phyloP scores from a whole-genome alignment of 805 yeast genomes.

The Kuraishia piskuri region DNA sequence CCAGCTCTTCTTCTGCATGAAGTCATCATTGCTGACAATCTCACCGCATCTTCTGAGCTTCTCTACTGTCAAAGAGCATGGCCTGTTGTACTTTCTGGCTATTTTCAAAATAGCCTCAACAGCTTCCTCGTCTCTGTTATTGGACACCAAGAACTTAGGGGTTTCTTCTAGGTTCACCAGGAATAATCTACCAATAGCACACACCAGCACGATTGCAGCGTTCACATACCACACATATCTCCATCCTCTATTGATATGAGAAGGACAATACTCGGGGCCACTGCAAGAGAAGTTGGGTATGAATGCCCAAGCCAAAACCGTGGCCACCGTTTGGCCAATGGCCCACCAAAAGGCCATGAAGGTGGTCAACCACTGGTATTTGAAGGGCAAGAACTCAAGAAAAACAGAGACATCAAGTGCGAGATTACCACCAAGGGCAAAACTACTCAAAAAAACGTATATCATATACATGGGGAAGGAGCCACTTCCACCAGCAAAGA shows the following conservation, averaged over 20 bases:
- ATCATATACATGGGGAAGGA: constrained; percentile 41
- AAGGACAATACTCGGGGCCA: constrained; percentile 33
- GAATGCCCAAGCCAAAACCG: constrained; percentile 46
- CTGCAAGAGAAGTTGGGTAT: constrained; percentile 42
- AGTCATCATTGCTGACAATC: constrained; percentile 18
- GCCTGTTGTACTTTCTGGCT: constrained; percentile 35
- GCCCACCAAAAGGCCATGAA: constrained; percentile 57
- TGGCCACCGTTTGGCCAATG: constrained; percentile 48
- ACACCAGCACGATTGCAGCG: constrained; percentile 41
- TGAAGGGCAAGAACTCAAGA: constrained; percentile 43
- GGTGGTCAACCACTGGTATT: constrained; percentile 42
- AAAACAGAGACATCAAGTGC: constrained; percentile 46
- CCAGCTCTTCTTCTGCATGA: constrained; percentile 14
- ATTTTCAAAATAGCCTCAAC: constrained; percentile 29
- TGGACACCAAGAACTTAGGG: constrained; percentile 44
- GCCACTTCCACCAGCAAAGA: constrained; percentile 44
- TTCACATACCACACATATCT: constrained; percentile 48
- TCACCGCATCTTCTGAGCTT: constrained; percentile 37
- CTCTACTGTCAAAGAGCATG: constrained; percentile 33
- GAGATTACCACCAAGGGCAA: constrained; percentile 50
- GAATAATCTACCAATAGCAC: constrained; percentile 39
- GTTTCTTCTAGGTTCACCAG: constrained; percentile 40
- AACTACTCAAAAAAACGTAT: constrained; percentile 33
- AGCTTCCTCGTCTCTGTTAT: constrained; percentile 44
- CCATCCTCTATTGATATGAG: constrained; percentile 49